Evolutionary conservation across 1,284 basidiomycete species (phyloP).

Genomic region (Naganishia liquefaciens): DNA sequence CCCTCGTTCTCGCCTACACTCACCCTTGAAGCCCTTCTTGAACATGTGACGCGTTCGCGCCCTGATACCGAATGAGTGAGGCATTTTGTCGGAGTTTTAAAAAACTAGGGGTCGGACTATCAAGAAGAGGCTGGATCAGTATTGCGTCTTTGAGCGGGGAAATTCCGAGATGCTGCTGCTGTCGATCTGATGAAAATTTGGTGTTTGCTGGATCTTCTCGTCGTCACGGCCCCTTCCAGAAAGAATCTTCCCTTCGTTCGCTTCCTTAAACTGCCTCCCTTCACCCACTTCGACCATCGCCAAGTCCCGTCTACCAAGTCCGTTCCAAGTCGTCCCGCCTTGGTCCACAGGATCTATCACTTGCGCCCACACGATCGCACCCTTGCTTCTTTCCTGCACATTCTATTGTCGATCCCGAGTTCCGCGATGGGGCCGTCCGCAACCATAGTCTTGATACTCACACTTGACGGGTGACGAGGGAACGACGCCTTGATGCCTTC

Average conservation of each 20-base stretch:
- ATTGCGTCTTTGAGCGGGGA: not conserved
- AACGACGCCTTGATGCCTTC: slow-evolving; percentile 30
- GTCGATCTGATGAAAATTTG: not conserved
- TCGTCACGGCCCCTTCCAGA: no score
- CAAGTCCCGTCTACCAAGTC: not conserved
- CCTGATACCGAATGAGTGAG: slow-evolving; percentile 99
- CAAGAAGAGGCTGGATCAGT: not conserved
- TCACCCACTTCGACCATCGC: not conserved
- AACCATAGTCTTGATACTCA: slow-evolving; percentile 23
- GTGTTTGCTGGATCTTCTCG: no score
- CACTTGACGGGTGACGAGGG: slow-evolving; percentile 30
- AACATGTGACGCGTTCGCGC: slow-evolving; percentile 99
- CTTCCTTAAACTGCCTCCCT: not conserved
- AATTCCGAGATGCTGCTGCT: not conserved
- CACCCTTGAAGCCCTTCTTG: slow-evolving; percentile 94
- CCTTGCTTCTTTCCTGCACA: not conserved
- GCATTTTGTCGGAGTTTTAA: slow-evolving; percentile 66
- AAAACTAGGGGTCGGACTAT: slow-evolving; percentile 30
- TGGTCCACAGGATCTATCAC: not conserved
- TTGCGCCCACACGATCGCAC: not conserved
- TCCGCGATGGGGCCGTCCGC: not conserved
- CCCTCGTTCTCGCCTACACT: slow-evolving; percentile 42
- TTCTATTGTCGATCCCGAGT: not conserved
- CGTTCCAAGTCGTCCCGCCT: not conserved
- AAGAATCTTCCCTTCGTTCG: not conserved